Conservation (phyloP, 495 filamentous ascomycete genomes). For the Aspergillus sclerotiicarbonarius region DNA sequence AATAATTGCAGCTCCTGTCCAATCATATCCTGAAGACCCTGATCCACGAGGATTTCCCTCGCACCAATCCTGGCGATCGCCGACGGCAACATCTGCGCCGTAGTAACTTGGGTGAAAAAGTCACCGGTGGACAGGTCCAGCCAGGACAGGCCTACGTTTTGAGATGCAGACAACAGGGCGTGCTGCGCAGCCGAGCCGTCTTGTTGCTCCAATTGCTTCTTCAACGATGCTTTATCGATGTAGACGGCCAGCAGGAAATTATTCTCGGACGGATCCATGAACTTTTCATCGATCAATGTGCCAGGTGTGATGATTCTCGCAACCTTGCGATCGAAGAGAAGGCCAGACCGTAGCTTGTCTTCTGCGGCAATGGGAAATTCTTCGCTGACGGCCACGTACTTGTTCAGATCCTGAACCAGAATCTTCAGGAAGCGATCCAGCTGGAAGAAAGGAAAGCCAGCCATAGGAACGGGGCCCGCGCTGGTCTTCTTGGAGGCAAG, state of each 20-base stretch:
- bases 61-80: slow-evolving; percentile 79
- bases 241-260: slow-evolving; percentile 86
- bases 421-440: slow-evolving; percentile 88
- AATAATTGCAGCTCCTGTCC: slow-evolving; percentile 42
- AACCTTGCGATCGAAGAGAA: slow-evolving; percentile 80
- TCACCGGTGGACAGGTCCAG: slow-evolving; percentile 91
- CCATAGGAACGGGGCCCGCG: slow-evolving; percentile 77
- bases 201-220: slow-evolving; percentile 20
- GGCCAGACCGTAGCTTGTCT: slow-evolving; percentile 63
- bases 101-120: slow-evolving; percentile 84
- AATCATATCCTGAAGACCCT: slow-evolving; percentile 50
- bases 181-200: slow-evolving; percentile 28
- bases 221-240: slow-evolving; percentile 32
- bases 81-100: slow-evolving; percentile 67
- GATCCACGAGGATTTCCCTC: slow-evolving; percentile 78
- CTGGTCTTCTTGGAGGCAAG: slow-evolving; percentile 75
- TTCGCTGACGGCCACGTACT: slow-evolving; percentile 90
- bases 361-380: slow-evolving; percentile 74
- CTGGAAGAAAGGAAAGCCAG: slow-evolving; percentile 91
- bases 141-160: slow-evolving; percentile 80
- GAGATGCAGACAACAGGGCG: slow-evolving; percentile 37
- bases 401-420: slow-evolving; percentile 84
- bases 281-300: slow-evolving; percentile 95
- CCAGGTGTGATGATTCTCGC: slow-evolving; percentile 88
- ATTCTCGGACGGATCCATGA: slow-evolving; percentile 87